Base-by-base conservation (phyloP, 2,329 filamentous ascomycete genomes). In the Stemphylium lycopersici region DNA sequence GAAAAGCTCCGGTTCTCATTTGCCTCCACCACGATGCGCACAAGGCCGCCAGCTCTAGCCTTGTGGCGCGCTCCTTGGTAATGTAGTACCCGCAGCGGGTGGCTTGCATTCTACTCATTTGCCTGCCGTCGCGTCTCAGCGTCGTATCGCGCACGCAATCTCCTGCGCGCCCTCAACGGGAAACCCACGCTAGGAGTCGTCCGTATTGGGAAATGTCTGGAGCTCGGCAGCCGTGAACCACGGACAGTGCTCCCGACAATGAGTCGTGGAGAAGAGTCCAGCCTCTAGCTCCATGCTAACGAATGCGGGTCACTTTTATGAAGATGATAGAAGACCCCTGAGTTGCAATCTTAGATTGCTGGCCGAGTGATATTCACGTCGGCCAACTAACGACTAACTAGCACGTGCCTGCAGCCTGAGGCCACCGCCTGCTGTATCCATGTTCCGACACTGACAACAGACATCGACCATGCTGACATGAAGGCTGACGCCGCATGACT, bases 21-120 rank as follows among this genome's bases (percentile, higher is more conserved):
- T 34, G 32, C 20, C 34, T 16, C 15, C 18, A n/a, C 24, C 32
- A 24, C 31, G 24, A 37, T 40, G 26, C 10, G 48, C 48, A 51
- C 33, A 44, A 48, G 48, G 22, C 40, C 29, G 15, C 38, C 55
- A 44, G 40, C 34, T 31, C 48, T 37, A 47, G 44, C 44, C 24
- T 3, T 18, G 15, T 16, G n/a, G 34, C n/a, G 13, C 15, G 34
- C 11, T 37, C 34, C 34, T 37, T 37, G 37, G n/a, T 22, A 12
- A 12, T 20, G 18, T 40, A 44, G 24, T 29, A 38, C 47, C 18
- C 52, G 52, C 56, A 57, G 55, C 59, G 59, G 59, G 50, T 58
- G 59, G 57, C 59, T 58, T 56, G 48, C 43, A 48, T 48, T 31
- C n/a, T 24, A 16, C 33, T 47, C 33, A 26, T 48, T 31, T 33